A percentile compares a stretch with the other conserved stretches of the same genome.
phyloP scores from a whole-genome alignment of 129 eudicot species.

The Ambrosia artemisiifolia region DNA sequence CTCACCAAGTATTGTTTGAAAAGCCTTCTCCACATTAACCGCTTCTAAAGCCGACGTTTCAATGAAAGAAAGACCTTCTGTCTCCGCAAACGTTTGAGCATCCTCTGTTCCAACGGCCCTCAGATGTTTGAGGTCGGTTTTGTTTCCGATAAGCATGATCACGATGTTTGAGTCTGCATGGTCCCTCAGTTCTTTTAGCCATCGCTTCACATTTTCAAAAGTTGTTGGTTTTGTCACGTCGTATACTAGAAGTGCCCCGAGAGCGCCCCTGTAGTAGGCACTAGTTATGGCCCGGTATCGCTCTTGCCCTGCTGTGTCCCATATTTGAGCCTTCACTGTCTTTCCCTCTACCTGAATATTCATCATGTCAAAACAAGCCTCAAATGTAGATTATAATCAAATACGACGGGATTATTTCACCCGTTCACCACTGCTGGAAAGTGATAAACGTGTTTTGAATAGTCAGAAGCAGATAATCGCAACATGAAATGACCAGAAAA shows the following conservation, averaged over 20 bases:
- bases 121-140: constrained; percentile 80
- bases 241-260: constrained; percentile 78
- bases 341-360: constrained; percentile 67
- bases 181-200: constrained; percentile 84
- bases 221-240: constrained; percentile 79
- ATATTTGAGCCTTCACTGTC: constrained; percentile 84
- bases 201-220: constrained; percentile 73
- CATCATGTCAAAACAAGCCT: background rate
- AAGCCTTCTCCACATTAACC: constrained; percentile 69
- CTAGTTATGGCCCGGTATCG: constrained; percentile 81
- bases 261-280: constrained; percentile 83
- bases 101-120: constrained; percentile 78
- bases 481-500: no score
- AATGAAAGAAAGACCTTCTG: constrained; percentile 72
- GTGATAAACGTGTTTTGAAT: no score
- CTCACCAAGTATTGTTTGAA: constrained; percentile 72
- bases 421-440: no score
- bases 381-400: no score
- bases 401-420: no score
- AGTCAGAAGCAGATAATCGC: background rate
- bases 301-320: constrained; percentile 93
- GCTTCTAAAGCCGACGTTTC: constrained; percentile 92
- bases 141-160: constrained; percentile 77
- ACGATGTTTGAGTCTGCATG: constrained; percentile 83
- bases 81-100: constrained; percentile 77